Evolutionary conservation across 805 yeast species (phyloP).

Genomic region (Debaryomyces prosopidis): DNA sequence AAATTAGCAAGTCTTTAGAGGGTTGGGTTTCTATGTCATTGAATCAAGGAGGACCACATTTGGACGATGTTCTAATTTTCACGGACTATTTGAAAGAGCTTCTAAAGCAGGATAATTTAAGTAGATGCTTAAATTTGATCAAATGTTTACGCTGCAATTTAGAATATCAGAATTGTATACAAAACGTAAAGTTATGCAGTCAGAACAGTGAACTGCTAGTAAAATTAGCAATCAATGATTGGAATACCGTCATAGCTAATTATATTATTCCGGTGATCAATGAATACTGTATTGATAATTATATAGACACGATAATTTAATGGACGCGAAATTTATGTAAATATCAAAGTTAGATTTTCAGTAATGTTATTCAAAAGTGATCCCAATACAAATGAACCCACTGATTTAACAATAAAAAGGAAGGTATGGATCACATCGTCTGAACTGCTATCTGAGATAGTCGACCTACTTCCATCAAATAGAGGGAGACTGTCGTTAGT

Average conservation of each 20-base stretch:
- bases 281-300: slow-evolving; percentile 8
- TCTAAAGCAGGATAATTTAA: slow-evolving; percentile 13
- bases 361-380: neutral
- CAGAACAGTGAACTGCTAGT: neutral
- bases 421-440: slow-evolving; percentile 23
- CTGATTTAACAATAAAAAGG: slow-evolving; percentile 4
- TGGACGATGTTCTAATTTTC: slow-evolving; percentile 28
- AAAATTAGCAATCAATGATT: slow-evolving; percentile 4
- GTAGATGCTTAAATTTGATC: slow-evolving; percentile 18
- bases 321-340: slow-evolving; percentile 2
- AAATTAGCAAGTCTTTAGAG: slow-evolving; percentile 16
- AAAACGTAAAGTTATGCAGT: neutral
- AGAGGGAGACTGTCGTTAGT: slow-evolving; percentile 50
- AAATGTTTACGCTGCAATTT: slow-evolving; percentile 11
- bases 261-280: slow-evolving; percentile 5
- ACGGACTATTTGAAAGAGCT: slow-evolving; percentile 18
- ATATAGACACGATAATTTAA: slow-evolving; percentile 2
- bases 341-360: too few relatives aligned
- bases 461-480: slow-evolving; percentile 55
- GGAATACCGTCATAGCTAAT: slow-evolving; percentile 7
- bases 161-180: slow-evolving; percentile 5
- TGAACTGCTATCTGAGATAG: slow-evolving; percentile 13
- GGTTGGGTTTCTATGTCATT: slow-evolving; percentile 30
- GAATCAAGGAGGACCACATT: slow-evolving; percentile 35
- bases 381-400: neutral